phyloP scores from a whole-genome alignment of 805 yeast species.

The Blastobotrys mokoenaii region DNA sequence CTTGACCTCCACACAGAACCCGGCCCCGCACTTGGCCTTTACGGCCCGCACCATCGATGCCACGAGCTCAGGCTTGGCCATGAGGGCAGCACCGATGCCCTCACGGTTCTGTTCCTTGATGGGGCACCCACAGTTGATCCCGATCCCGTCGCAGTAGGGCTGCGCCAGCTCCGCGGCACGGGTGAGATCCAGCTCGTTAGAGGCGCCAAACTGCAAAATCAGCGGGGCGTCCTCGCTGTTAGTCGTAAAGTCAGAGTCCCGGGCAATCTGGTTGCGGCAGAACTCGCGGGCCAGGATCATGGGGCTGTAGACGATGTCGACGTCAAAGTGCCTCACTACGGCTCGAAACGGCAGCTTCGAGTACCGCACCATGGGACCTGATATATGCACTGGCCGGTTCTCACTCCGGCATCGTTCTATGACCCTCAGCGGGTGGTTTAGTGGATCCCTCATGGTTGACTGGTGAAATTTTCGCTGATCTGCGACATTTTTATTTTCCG shows the following conservation, averaged over 20 bases:
- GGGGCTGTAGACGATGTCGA: constrained; percentile 86
- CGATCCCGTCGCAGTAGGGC: constrained; percentile 89
- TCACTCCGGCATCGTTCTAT: constrained; percentile 39
- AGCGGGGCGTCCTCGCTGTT: constrained; percentile 60
- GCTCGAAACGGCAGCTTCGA: constrained; percentile 89
- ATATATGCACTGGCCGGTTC: constrained; percentile 51
- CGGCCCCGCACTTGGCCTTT: constrained; percentile 62
- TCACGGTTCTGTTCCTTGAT: constrained; percentile 89
- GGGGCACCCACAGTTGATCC: constrained; percentile 96
- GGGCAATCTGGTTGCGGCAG: constrained; percentile 73
- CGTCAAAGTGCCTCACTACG: constrained; percentile 59
- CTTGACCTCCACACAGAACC: constrained; percentile 79
- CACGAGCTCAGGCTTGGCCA: constrained; percentile 73
- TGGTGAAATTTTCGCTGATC: no score
- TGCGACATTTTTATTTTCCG: not conserved
- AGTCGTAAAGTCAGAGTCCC: constrained; percentile 79
- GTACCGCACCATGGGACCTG: constrained; percentile 97
- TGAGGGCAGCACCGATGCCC: constrained; percentile 95
- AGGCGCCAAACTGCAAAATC: constrained; percentile 85
- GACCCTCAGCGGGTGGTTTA: constrained; percentile 46
- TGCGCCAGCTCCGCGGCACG: constrained; percentile 83
- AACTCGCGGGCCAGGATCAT: constrained; percentile 96
- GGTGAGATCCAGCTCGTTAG: constrained; percentile 70
- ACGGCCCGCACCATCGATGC: constrained; percentile 79
- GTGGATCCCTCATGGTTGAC: constrained; percentile 29